Conservation (phyloP, 2,329 filamentous ascomycete genomes). For the Juglanconis oblonga region DNA sequence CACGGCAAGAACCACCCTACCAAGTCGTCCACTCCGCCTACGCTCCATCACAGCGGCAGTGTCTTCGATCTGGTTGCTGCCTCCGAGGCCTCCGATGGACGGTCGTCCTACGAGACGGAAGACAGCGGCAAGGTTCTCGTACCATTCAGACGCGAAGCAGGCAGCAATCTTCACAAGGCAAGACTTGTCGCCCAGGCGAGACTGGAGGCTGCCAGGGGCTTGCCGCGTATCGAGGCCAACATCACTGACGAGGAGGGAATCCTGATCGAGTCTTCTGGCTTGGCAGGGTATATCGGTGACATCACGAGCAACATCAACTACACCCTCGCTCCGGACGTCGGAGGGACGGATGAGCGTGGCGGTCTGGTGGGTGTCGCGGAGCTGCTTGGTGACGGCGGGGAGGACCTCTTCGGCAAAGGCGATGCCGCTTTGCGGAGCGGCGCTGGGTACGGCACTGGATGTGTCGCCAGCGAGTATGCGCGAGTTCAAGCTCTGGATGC, state of each 20-base stretch:
- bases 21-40: too few relatives aligned
- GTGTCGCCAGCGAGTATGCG: conserved; percentile 16
- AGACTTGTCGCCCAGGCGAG: conserved; percentile 64
- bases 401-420: conserved; percentile 31
- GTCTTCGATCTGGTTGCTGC: too few relatives aligned
- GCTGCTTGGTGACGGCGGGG: conserved; percentile 45
- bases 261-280: conserved; percentile 48
- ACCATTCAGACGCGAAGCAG: conserved; percentile 12
- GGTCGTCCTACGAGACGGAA: conserved; percentile 6
- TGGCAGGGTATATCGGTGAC: conserved; percentile 62
- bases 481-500: conserved; percentile 22
- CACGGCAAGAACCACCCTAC: background rate
- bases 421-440: conserved; percentile 11
- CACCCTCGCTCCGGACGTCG: conserved; percentile 54
- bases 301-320: conserved; percentile 60
- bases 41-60: too few relatives aligned
- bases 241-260: conserved; percentile 52
- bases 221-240: conserved; percentile 56
- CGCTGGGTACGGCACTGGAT: conserved; percentile 12
- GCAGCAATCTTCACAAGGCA: conserved; percentile 47
- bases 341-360: conserved; percentile 54
- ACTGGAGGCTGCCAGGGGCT: conserved; percentile 54
- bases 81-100: background rate
- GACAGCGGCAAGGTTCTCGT: conserved; percentile 12
- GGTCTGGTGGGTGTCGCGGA: conserved; percentile 53